Conservation (phyloP, 2,329 filamentous ascomycete species). For the Colletotrichum tropicale region DNA sequence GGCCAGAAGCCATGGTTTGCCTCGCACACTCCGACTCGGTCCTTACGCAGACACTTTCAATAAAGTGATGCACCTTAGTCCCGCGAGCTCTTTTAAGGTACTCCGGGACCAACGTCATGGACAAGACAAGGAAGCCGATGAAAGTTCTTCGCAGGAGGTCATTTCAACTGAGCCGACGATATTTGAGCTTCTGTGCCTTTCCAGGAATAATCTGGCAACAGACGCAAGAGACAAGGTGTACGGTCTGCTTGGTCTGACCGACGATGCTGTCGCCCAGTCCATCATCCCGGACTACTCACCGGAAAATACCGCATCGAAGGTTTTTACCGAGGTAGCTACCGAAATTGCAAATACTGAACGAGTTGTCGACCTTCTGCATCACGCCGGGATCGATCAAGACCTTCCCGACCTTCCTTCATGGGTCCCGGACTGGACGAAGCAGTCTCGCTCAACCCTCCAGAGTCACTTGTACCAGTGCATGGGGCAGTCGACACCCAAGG, state of each 20-base stretch:
- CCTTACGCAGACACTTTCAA: not conserved
- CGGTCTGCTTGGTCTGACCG: not conserved
- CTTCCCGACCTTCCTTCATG: not conserved
- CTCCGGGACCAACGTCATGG: not conserved
- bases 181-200: not conserved
- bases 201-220: slow-evolving; percentile 1
- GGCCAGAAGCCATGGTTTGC: not conserved
- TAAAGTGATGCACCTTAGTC: not conserved
- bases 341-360: not conserved
- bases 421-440: slow-evolving; percentile 7
- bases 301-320: not conserved
- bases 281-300: not conserved
- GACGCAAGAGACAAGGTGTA: not conserved
- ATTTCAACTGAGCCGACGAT: not conserved
- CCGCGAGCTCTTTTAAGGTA: not conserved
- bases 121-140: not conserved
- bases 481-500: not conserved
- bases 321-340: not conserved
- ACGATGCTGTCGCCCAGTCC: not conserved
- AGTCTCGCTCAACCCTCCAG: not conserved
- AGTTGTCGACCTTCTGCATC: not conserved
- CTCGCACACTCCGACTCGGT: not conserved
- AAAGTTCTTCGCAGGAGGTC: not conserved
- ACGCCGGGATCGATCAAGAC: not conserved
- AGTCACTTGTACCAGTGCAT: not conserved